Base-by-base conservation (phyloP, 2,329 filamentous ascomycete species). In the Peltaster fructicola region DNA sequence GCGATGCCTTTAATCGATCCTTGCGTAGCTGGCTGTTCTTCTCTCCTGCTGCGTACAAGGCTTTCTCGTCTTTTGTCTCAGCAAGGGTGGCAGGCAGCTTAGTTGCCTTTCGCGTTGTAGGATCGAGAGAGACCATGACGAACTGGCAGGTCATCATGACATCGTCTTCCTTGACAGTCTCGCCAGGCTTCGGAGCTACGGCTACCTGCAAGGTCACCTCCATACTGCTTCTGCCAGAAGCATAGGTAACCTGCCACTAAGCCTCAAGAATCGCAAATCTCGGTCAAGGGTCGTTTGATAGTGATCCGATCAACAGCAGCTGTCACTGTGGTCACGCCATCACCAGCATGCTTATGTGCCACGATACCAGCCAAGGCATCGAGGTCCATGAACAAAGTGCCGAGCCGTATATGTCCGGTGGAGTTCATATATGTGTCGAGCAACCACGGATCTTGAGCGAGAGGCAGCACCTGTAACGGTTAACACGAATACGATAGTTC, bases 181-280 rank as follows among this genome's bases (percentile, higher is more conserved):
- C 57, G 13, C 70, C 73, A 26, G 65, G 53, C 15, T 59, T 53
- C 1, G 70, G 64, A 0, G 67, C 73, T 41, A 73, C 75, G 6
- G 73, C 70, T 10, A 81, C 73, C 43, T 77, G 71, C 36, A 77
- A 64, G 0, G 73, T 77, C 6, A 81, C 70, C 38, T 81, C 75
- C 49, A 79, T 67, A 43, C 72, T 78, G 31, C 69, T 76, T 29
- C 74, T 54, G 0, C 76, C 75, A 1, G 75, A 74, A 0, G 75
- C 73, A 43, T 79, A 81, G 0, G 75, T 70, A 11, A 73, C 68
- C 33, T 66, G 59, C 4, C 68, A 68, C 30, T 71, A 77, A 18
- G 80, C 63, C 41, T 82, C 71, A 7, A 84, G 63, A n/a, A 45
- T 84, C 76, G 36, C 75, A 81, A 26, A 84, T 79, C 40, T 81